Percentiles rank a stretch among this genome's conserved stretches.
phyloP scores from a whole-genome alignment of 179 eudicot species.

The Carnegiea gigantea region DNA sequence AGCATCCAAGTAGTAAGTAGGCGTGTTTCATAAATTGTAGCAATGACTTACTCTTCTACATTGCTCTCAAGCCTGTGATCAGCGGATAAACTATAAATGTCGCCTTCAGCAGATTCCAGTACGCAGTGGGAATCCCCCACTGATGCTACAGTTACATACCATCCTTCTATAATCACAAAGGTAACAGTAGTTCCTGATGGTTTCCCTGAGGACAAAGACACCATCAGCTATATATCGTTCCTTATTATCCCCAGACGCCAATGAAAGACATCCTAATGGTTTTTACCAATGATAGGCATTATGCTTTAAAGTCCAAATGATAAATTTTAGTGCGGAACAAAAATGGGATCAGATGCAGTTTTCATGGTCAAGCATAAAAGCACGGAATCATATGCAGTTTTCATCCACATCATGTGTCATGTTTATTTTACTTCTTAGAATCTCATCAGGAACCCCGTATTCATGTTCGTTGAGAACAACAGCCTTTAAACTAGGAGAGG shows the following conservation, averaged over 20 bases:
- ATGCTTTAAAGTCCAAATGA: neutral
- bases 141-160: slow-evolving; percentile 86
- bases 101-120: slow-evolving; percentile 90
- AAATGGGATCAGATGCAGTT: neutral
- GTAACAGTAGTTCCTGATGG: slow-evolving; percentile 94
- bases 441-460: neutral
- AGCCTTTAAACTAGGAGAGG: neutral
- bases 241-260: neutral
- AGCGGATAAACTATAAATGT: slow-evolving; percentile 71
- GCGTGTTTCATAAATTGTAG: neutral
- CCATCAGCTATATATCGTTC: neutral
- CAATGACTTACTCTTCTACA: slow-evolving; percentile 70
- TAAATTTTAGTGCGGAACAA: neutral
- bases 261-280: neutral
- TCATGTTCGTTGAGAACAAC: neutral
- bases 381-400: neutral
- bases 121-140: slow-evolving; percentile 94
- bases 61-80: slow-evolving; percentile 95
- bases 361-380: neutral
- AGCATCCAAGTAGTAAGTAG: neutral
- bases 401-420: neutral
- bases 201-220: slow-evolving; percentile 54
- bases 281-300: neutral
- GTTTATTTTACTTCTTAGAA: neutral
- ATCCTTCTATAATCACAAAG: slow-evolving; percentile 87